Base-by-base conservation (phyloP, 169 alveolate species). In the Cryptosporidium muris region DNA sequence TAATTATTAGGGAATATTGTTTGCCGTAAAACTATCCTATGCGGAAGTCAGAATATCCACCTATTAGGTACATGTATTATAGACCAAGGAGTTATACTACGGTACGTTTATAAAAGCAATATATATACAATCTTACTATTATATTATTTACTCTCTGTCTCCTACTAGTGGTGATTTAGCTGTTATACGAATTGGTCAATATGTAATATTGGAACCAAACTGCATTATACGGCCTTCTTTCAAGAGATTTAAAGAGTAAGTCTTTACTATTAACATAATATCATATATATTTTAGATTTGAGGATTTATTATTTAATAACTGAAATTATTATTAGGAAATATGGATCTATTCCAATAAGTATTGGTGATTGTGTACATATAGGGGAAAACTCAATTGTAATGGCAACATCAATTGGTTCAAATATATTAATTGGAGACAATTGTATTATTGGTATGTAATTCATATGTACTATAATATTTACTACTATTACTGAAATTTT, bases 301-400 rank as follows among this genome's bases (percentile, higher is more conserved):
- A 25, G 25, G 0, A 25, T 25, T 25, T 25, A 25, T 25, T 25
- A 25, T 25, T 25, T 25, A 25, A 25, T 25, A 25, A 25, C 25
- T 25, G 25, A 25, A 25, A 25, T 25, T 25, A 25, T 25, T 25
- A 25, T 25, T 25, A 25, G 89, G 36, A 47, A 40, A 40, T 66
- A 62, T 43, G 89, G 80, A 5, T 88, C 91, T 4, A 68, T 82
- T 64, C 89, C 90, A 3, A 80, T 92, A 64, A 52, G 81, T n/a
- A 91, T 94, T 16, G 96, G 96, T 3, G 94, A 91, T 66, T 81
- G 88, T 81, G 93, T 91, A 54, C 90, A 68, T 54, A 92, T 94
- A 42, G 96, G 94, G 54, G 90, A 88, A 48, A 88, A 90, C 51
- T 64, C 95, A 6, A 91, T 92, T 36, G 67, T 94, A 14, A 65